Evolutionary conservation across 768 basidiomycete species (phyloP), one percentile per base, ranked within the genome.

Genomic region (Trametes maxima): DNA sequence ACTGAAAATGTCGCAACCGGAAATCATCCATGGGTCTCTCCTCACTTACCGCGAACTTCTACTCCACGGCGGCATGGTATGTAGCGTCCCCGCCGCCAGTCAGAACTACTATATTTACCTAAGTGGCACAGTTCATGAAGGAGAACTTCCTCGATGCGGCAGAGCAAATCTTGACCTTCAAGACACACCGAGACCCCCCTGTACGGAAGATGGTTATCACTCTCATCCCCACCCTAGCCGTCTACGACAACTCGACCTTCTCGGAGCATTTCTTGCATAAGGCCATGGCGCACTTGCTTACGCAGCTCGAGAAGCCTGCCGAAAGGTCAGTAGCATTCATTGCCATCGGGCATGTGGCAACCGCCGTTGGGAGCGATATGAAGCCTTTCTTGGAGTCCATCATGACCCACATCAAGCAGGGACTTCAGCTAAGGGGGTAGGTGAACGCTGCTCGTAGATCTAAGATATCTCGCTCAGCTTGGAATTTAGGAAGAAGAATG

Each of bases 121-220:
- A 3, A 21, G 56, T 43, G 43, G 19, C 45, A 1, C 67, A 93
- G 90, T 94, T 94, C 70, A 93, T 95, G 92, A 85, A 83, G 64
- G 92, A 94, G 68, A 86, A 83, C 51, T 98, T 93, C 71, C 73
- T 90, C 46, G 89, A 91, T 65, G 89, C 92, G 7, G 93, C 93
- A 60, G 95, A 98, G 55, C 87, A 92, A 65, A 92, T 98, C 48
- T 80, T 98, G 28, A 84, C 86, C 39, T 97, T 95, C 80, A 89
- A 88, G 73, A 84, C 89, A 10, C 90, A 94, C 72, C 84, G 93
- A 64, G 97, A 99, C 68, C 77, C 84, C 19, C 84, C 94, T 40
- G 90, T 99, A 60, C 87, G 94, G 45, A 91, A 92, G 74, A 94
- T 94, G 78, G 95, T 98, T 61, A 95, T 98, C 69, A 90, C 92